Base-by-base conservation (phyloP, 371 early-diverging fungal species). In the Funneliformis caledonium region DNA sequence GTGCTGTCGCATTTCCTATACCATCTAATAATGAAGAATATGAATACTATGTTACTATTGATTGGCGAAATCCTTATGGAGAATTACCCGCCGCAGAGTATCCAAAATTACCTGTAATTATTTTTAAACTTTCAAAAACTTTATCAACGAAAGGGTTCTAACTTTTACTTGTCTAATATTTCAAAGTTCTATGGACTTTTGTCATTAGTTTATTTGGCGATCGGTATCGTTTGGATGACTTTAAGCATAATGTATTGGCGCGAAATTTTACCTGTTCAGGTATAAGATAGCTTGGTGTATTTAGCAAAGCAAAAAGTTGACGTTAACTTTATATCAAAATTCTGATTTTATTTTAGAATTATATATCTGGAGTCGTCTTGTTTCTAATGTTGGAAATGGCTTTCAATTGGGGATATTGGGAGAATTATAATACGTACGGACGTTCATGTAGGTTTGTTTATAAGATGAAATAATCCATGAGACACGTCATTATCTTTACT, bases 331-430 rank as follows among this genome's bases (percentile, higher is more conserved):
- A 16, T 80, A 9, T 22, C 12, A 74, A 56, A 56, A 4, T 0
- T 56, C 19, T 16, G 56, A 19, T 67, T 31, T 78, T 52, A 43
- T 48, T 19, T 26, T 62, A 96, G 88, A 93, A 96, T 85, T 96
- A 94, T 83, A 91, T 97, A 14, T 91, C 94, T 0, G 93, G 91
- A 5, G 93, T 95, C 26, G 93, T 96, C 52, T 88, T 95, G 42
- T 96, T 95, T 83, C 85, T 97, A 81, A 91, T 95, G 73, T 85
- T 95, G 6, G 97, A 96, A 82, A 96, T 96, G 95, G 95, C 94
- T 4, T 89, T 95, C 83, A 95, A 96, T 84, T 96, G 93, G 88
- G 94, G 94, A 22, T 95, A 90, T 85, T 94, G 93, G 92, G 92
- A 91, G 80, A 86, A 95, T 77, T 95, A 90, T 82, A 95, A 95